Evolutionary conservation across 2,329 filamentous ascomycete species (phyloP), one percentile per base, ranked within the genome.

Genomic region (Ilyonectria robusta): DNA sequence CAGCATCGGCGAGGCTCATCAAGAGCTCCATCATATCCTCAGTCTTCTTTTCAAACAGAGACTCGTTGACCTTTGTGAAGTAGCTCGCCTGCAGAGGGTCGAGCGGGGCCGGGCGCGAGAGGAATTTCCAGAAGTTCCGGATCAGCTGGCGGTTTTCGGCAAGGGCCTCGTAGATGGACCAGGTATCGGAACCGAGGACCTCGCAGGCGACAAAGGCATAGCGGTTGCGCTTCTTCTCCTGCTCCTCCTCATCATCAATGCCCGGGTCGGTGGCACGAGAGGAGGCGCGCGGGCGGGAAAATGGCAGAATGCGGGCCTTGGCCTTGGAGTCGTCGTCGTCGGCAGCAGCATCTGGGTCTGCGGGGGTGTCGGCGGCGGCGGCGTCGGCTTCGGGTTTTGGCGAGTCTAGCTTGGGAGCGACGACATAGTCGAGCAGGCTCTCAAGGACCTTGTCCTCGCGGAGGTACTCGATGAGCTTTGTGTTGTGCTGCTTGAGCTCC

Each of bases 1-100:
- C 90, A 46, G 96, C 93, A 59, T 92, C 89, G 37, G 96, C 92
- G 55, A 97, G 83, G 2, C 90, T 92, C 79, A 94, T 97, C 81
- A 99, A 90, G 68, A 99, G 91, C 19, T 92, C 90, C 72, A 98
- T 86, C 95, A 98, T 99, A 71, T 98, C 95, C 77, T 97, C 94
- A 6, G 97, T 98, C 87, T 98, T 98, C 83, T 96, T 97, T 80
- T 98, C 96, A 62, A 99, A 92, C 21, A 99, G 84, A n/a, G 94
- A 93, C 83, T 99, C 96, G 81, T 98, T 98, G 78, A 99, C 95
- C 79, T 98, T 99, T 62, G 95, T 98, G 79, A 99, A 99, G 80
- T 99, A 99, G 77, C 95, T 95, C 19, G 96, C 95, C 82, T 98
- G 95, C 6, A 98, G 87, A 42, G 95, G 93, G 79, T 98, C 95